Percentiles rank a stretch among this genome's conserved stretches.
Evolutionary conservation across 805 yeast species (phyloP).

Genomic region (Lipomyces yamanashiensis): DNA sequence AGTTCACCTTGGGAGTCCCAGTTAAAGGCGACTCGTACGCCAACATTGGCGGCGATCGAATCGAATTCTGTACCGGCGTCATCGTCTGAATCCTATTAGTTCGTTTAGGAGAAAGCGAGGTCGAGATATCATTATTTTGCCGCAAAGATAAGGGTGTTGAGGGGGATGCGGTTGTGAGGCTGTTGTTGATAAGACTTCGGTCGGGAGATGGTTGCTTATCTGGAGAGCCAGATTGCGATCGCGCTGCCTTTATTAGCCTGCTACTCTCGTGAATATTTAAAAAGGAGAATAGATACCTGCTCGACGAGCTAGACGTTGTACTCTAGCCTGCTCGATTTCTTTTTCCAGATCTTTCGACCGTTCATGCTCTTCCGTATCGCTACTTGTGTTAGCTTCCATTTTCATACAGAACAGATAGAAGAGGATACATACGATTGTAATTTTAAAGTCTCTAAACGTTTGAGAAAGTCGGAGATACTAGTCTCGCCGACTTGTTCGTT

Average conservation of each 20-base stretch:
- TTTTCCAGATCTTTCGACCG: slow-evolving; percentile 22
- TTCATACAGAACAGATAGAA: not conserved
- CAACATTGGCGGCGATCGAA: not conserved
- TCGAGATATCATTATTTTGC: not conserved
- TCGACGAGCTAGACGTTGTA: slow-evolving; percentile 28
- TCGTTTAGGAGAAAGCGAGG: slow-evolving; percentile 5
- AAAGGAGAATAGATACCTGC: slow-evolving; percentile 12
- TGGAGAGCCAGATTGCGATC: slow-evolving; percentile 12
- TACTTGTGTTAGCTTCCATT: not conserved
- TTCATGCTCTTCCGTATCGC: slow-evolving; percentile 14
- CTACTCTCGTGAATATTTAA: not conserved
- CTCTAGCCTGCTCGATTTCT: slow-evolving; percentile 30
- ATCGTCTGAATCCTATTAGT: not conserved
- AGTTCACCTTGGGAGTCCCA: not conserved
- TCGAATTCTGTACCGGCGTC: not conserved
- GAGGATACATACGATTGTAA: slow-evolving; percentile 4
- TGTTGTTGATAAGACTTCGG: not conserved
- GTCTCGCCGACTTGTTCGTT: slow-evolving; percentile 2
- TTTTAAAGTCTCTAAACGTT: slow-evolving; percentile 19
- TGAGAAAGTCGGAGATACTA: slow-evolving; percentile 18
- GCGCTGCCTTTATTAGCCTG: slow-evolving; percentile 1
- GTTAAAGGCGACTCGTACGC: not conserved
- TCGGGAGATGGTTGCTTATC: not conserved
- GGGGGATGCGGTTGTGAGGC: not conserved
- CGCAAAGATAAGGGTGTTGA: not conserved